phyloP scores from a whole-genome alignment of 345 rosid genomes.

The Psidium friedrichsthalianum region DNA sequence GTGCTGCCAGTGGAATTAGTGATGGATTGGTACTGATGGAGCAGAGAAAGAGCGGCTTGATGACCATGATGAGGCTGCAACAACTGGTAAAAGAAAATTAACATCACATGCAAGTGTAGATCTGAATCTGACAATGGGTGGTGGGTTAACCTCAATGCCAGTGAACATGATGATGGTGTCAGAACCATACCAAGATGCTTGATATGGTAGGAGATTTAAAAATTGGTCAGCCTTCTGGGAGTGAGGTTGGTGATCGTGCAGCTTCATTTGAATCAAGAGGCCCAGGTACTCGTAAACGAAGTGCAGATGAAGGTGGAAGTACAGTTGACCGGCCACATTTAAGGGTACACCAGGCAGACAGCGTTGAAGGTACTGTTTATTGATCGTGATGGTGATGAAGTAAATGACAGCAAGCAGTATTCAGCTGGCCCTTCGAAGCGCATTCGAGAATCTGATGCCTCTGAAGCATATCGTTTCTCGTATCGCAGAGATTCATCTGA shows the following conservation, averaged over 20 bases:
- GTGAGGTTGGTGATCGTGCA: slow-evolving; percentile 98
- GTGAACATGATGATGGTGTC: slow-evolving; percentile 30
- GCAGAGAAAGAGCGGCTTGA: slow-evolving; percentile 61
- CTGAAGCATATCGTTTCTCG: slow-evolving; percentile 47
- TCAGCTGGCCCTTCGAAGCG: slow-evolving; percentile 95
- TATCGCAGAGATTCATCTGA: slow-evolving; percentile 68
- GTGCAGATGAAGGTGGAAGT: slow-evolving; percentile 90
- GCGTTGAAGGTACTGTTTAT: slow-evolving; percentile 85
- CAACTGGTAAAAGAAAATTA: slow-evolving; percentile 54
- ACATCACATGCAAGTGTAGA: slow-evolving; percentile 44
- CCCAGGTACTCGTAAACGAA: slow-evolving; percentile 90
- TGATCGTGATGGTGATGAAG: slow-evolving; percentile 91
- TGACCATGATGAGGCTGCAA: slow-evolving; percentile 88
- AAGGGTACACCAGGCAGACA: slow-evolving; percentile 71
- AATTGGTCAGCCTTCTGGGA: slow-evolving; percentile 86
- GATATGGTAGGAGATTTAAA: slow-evolving; percentile 78
- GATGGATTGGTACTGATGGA: slow-evolving; percentile 84
- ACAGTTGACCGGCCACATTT: slow-evolving; percentile 66
- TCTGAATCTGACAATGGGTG: slow-evolving; percentile 85
- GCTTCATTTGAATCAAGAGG: slow-evolving; percentile 94
- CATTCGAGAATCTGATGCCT: slow-evolving; percentile 55
- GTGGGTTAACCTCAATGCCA: slow-evolving; percentile 53
- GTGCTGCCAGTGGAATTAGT: slow-evolving; percentile 98
- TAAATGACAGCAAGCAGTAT: slow-evolving; percentile 60
- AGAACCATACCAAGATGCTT: slow-evolving; percentile 40